phyloP scores from a whole-genome alignment of 495 filamentous ascomycete genomes.

The Chaetomidium leptoderma region DNA sequence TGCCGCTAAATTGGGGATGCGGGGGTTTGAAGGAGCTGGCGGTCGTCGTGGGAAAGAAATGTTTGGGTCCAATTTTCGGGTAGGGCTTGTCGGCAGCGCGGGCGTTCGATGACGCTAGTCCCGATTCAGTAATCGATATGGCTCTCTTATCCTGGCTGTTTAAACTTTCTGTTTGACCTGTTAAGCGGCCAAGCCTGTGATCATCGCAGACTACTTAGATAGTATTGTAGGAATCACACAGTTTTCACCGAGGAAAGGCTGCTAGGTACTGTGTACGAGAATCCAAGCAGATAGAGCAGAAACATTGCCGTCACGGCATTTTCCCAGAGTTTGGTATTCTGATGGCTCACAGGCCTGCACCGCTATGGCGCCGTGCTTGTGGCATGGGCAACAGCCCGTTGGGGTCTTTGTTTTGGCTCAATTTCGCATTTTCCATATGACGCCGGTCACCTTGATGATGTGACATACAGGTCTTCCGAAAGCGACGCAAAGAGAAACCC shows the following conservation, averaged over 20 bases:
- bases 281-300: constrained; percentile 1
- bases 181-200: too few species aligned
- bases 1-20: constrained; percentile 31
- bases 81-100: constrained; percentile 28
- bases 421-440: constrained; percentile 47
- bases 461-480: constrained; percentile 53
- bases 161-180: background rate
- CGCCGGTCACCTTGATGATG: constrained; percentile 41
- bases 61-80: constrained; percentile 32
- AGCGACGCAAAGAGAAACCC: constrained; percentile 46
- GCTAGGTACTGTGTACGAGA: background rate
- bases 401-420: constrained; percentile 30
- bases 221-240: background rate
- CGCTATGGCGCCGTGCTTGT: constrained; percentile 4
- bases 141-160: background rate
- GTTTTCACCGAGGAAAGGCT: background rate
- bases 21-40: constrained; percentile 26
- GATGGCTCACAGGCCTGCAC: constrained; percentile 16
- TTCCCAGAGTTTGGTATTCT: constrained; percentile 11
- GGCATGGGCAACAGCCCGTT: constrained; percentile 16
- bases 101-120: constrained; percentile 18
- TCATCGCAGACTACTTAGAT: too few species aligned
- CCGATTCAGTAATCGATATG: constrained; percentile 19
- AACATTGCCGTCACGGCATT: constrained; percentile 10
- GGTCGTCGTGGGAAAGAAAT: constrained; percentile 33